Percentiles rank a stretch among this genome's conserved stretches.
Conservation (phyloP, 805 yeast species). For the Candida nonsorbophila region DNA sequence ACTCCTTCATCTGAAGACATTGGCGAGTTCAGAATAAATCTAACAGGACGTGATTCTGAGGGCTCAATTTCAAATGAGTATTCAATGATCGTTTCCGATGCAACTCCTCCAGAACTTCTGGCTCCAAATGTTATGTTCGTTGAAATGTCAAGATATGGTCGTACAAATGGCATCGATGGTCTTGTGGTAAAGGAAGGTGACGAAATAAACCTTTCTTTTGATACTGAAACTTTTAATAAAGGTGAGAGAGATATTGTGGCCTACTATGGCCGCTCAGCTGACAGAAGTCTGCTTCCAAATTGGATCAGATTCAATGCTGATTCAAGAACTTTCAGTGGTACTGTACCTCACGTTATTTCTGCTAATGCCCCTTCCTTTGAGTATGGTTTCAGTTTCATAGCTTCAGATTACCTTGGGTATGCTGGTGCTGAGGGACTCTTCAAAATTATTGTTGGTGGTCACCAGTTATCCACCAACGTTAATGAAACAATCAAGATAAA, state of each 20-base stretch:
- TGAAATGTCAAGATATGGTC: constrained; percentile 60
- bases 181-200: constrained; percentile 70
- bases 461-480: constrained; percentile 64
- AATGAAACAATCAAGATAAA: constrained; percentile 55
- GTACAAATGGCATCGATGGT: constrained; percentile 72
- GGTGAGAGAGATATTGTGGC: constrained; percentile 50
- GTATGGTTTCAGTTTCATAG: constrained; percentile 69
- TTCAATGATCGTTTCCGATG: constrained; percentile 53
- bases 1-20: constrained; percentile 49
- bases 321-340: constrained; percentile 70
- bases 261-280: constrained; percentile 76
- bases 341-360: constrained; percentile 83
- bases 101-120: constrained; percentile 49
- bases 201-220: constrained; percentile 60
- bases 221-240: constrained; percentile 47
- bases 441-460: constrained; percentile 80
- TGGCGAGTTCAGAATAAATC: constrained; percentile 34
- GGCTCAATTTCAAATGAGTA: constrained; percentile 44
- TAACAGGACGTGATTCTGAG: constrained; percentile 67
- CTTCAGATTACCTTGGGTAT: constrained; percentile 71
- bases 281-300: constrained; percentile 83
- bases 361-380: constrained; percentile 80
- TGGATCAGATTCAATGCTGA: constrained; percentile 74
- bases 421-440: constrained; percentile 69
- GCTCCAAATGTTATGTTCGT: constrained; percentile 39